Evolutionary conservation across 768 basidiomycete species (phyloP).

Genomic region (Psilocybe cyanescens): DNA sequence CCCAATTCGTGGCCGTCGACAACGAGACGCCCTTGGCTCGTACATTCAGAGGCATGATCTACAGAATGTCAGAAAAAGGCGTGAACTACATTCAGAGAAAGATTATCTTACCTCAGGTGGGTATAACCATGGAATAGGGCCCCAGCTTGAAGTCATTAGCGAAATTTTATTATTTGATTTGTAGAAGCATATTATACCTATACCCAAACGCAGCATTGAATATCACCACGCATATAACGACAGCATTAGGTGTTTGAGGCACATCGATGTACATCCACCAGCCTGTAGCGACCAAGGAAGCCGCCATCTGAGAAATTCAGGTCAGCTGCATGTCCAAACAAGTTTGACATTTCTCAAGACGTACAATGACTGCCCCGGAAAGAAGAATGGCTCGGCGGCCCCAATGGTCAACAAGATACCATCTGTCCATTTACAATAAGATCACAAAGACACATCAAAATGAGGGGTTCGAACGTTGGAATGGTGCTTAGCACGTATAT

Average conservation of each 20-base stretch:
- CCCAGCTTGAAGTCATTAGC: slow-evolving; percentile 60
- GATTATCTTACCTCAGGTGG: slow-evolving; percentile 70
- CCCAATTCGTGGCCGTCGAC: slow-evolving; percentile 89
- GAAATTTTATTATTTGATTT: not conserved
- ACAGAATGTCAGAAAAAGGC: slow-evolving; percentile 7
- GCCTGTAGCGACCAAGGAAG: slow-evolving; percentile 78
- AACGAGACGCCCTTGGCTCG: slow-evolving; percentile 96
- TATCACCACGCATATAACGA: slow-evolving; percentile 86
- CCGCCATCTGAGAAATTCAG: slow-evolving; percentile 65
- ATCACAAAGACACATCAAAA: slow-evolving; percentile 1
- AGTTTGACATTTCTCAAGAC: slow-evolving; percentile 23
- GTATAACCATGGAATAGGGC: slow-evolving; percentile 87
- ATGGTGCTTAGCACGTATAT: slow-evolving; percentile 82
- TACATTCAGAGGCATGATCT: slow-evolving; percentile 90
- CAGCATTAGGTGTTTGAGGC: slow-evolving; percentile 81
- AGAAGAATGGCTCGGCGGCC: slow-evolving; percentile 88
- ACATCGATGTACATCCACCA: slow-evolving; percentile 95
- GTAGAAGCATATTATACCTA: slow-evolving; percentile 44
- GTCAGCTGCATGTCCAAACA: not conserved
- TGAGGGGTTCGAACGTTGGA: slow-evolving; percentile 69
- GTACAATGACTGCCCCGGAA: slow-evolving; percentile 79
- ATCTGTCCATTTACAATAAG: slow-evolving; percentile 48
- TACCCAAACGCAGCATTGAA: slow-evolving; percentile 96
- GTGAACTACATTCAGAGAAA: not conserved
- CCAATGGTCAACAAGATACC: slow-evolving; percentile 94